phyloP scores from a whole-genome alignment of 2,329 filamentous ascomycete genomes.

The Curvularia spicifera region DNA sequence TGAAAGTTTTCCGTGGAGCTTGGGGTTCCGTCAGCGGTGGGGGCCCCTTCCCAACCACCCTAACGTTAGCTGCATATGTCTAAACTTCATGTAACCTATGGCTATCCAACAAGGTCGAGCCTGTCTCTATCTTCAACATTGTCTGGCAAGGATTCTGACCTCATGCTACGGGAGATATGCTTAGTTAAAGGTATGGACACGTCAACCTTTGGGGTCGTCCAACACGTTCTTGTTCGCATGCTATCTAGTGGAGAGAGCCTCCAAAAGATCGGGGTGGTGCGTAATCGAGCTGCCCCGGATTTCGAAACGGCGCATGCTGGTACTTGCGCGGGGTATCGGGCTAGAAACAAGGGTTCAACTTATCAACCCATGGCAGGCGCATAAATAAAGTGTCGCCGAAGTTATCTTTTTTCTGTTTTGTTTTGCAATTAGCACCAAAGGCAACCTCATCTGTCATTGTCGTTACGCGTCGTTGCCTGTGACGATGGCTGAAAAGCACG shows the following conservation, averaged over 20 bases:
- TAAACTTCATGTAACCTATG: neutral
- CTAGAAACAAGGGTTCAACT: neutral
- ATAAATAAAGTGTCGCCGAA: neutral
- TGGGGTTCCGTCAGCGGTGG: neutral
- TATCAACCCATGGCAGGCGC: neutral
- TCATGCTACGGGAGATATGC: neutral
- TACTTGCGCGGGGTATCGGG: neutral
- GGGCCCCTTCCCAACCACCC: neutral
- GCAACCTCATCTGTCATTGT: neutral
- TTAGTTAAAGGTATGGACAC: neutral
- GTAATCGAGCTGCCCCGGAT: neutral
- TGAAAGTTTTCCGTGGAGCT: neutral
- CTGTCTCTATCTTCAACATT: neutral
- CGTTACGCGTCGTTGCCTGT: neutral
- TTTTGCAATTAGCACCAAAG: neutral
- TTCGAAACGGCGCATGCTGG: neutral
- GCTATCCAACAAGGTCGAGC: neutral
- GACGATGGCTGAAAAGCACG: conserved; percentile 38
- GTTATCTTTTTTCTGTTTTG: neutral
- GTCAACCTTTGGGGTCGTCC: neutral
- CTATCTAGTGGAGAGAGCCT: neutral
- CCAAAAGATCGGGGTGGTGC: neutral
- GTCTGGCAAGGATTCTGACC: neutral
- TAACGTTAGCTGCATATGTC: neutral
- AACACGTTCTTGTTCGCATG: neutral